phyloP scores from a whole-genome alignment of 768 basidiomycete genomes.

The Clitopilus hobsonii region DNA sequence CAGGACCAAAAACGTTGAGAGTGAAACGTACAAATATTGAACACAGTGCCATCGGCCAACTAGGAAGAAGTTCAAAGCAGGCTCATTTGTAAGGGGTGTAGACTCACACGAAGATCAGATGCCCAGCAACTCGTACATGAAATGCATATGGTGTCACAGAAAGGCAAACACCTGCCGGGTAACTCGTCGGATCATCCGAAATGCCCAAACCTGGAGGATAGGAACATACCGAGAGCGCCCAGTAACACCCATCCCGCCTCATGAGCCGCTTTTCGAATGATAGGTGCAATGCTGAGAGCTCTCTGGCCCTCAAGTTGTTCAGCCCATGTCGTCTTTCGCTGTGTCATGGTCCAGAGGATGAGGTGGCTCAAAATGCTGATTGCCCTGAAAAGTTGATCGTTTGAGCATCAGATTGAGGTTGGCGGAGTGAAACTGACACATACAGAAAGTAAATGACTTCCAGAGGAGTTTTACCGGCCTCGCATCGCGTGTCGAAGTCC shows the following conservation, averaged over 20 bases:
- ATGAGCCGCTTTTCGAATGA: background rate
- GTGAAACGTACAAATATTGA: background rate
- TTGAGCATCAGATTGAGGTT: background rate
- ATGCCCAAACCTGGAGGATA: background rate
- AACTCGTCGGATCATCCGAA: background rate
- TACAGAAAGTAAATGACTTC: background rate
- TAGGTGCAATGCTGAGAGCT: background rate
- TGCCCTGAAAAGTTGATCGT: too few relatives aligned
- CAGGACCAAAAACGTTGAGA: too few relatives aligned
- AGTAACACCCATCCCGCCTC: background rate
- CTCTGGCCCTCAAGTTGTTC: background rate
- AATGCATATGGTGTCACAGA: background rate
- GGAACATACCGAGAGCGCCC: background rate
- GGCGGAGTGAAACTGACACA: background rate
- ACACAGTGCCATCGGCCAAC: background rate
- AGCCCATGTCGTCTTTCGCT: background rate
- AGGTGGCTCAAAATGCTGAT: background rate
- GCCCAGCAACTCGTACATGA: background rate
- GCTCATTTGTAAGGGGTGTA: background rate
- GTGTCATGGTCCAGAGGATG: background rate
- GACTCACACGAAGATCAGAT: background rate
- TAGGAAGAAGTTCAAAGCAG: background rate
- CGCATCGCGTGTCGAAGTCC: background rate
- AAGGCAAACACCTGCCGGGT: background rate
- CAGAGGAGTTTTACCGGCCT: background rate